These are phyloP conservation scores for Solanum ossicruentum DNA, from an alignment of 257 asterid species.

Conservation along the genomic window DNA sequence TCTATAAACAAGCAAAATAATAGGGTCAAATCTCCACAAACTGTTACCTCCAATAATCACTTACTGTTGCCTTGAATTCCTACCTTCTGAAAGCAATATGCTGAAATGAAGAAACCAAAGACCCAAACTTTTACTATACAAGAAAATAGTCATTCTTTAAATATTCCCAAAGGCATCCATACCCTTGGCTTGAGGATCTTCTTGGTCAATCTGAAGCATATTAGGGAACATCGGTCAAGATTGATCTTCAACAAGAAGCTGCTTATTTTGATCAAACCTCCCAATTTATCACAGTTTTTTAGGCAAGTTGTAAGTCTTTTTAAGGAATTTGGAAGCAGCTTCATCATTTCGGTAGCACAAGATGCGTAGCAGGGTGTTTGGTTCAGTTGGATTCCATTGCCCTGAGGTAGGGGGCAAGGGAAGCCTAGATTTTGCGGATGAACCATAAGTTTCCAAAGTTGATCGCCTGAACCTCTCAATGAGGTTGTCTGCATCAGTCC, in stretches of 20 bases:
- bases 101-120: background rate
- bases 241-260: background rate
- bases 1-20: background rate
- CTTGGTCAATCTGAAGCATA: background rate
- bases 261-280: background rate
- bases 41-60: background rate
- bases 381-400: conserved; percentile 82
- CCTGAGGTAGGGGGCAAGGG: conserved; percentile 95
- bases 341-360: conserved; percentile 85
- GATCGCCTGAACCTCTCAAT: conserved; percentile 53
- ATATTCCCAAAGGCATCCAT: background rate
- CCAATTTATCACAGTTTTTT: conserved; percentile 36
- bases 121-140: background rate
- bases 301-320: conserved; percentile 82
- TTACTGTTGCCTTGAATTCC: background rate
- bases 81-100: background rate
- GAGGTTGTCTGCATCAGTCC: conserved; percentile 61
- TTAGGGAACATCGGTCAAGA: background rate
- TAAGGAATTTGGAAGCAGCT: conserved; percentile 82
- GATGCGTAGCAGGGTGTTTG: conserved; percentile 80
- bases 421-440: conserved; percentile 70
- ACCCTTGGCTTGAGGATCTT: background rate
- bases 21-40: background rate
- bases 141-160: background rate
- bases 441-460: conserved; percentile 57